Base-by-base conservation (phyloP, 2,329 filamentous ascomycete genomes). In the Cladosporium phlei region DNA sequence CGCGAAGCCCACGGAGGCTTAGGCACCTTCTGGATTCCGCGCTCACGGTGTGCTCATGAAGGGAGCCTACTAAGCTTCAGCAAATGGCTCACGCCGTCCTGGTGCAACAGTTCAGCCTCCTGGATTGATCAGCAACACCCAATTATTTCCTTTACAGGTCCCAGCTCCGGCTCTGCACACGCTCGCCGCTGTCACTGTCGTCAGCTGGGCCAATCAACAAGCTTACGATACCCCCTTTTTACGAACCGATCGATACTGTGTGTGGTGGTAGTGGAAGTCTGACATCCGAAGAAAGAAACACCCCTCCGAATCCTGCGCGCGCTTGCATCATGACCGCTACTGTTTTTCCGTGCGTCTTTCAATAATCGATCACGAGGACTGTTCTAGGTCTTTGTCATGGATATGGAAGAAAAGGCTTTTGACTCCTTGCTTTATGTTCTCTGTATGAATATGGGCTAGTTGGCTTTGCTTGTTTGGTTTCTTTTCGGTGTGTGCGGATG, bases 1-100 rank as follows among this genome's bases (percentile, higher is more conserved):
- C 54, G 56, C 53, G 46, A 59, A 57, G 54, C 56, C 59, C 37
- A 46, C 52, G 10, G 54, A 60, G 57, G 59, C 59, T 46, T 60
- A 60, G 56, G 59, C 51, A 50, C 51, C 53, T 47, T 35, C 30
- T 22, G 32, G 32, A 11, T 37, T 45, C 29, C 42, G 42, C 42
- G 42, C 30, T 25, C 42, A 32, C 19, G 37, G 29, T 32, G 30
- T 28, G 42, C 24, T 29, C 32, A 35, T 45, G 24, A 35, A 37
- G 24, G 42, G 30, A 20, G 16, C 42, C 22, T 32, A 35, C 16
- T 45, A 32, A 45, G 32, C n/a, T 28, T 12, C 21, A 16, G n/a
- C 9, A 19, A n/a, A n/a, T n/a, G n/a, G n/a, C n/a, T n/a, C n/a
- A n/a, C n/a, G n/a, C n/a, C n/a, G n/a, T n/a, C n/a, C n/a, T n/a